phyloP scores from a whole-genome alignment of 2,329 filamentous ascomycete genomes.

The Lachnellula arida region DNA sequence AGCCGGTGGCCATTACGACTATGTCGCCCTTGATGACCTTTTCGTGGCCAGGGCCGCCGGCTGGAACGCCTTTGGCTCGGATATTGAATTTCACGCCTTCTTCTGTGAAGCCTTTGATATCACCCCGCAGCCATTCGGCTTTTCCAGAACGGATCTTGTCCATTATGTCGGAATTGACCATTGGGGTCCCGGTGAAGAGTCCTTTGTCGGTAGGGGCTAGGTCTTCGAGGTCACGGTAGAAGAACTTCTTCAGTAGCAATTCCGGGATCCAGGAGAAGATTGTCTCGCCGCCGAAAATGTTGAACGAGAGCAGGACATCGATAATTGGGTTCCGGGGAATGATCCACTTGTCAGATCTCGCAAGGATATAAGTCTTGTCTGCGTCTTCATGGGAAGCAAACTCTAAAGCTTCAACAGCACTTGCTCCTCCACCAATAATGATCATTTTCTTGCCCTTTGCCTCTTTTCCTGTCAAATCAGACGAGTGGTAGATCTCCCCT shows the following conservation, averaged over 20 bases:
- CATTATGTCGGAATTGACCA: conserved; percentile 82
- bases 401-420: conserved; percentile 77
- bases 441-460: conserved; percentile 71
- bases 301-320: conserved; percentile 68
- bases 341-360: conserved; percentile 81
- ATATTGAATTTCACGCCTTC: conserved; percentile 67
- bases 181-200: conserved; percentile 78
- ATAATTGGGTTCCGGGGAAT: conserved; percentile 75
- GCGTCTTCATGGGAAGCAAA: conserved; percentile 67
- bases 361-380: conserved; percentile 64
- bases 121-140: conserved; percentile 76
- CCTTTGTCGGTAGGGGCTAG: conserved; percentile 66
- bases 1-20: conserved; percentile 80
- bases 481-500: conserved; percentile 71
- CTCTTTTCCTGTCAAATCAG: conserved; percentile 65
- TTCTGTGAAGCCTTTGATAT: conserved; percentile 63
- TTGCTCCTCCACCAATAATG: conserved; percentile 75
- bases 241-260: conserved; percentile 66
- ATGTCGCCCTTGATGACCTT: conserved; percentile 67
- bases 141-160: conserved; percentile 66
- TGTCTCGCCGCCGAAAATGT: conserved; percentile 76
- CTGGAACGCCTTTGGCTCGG: conserved; percentile 66
- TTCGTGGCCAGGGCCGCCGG: conserved; percentile 67
- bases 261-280: conserved; percentile 74
- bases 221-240: conserved; percentile 76